Percentiles rank a stretch among this genome's conserved stretches.
These are phyloP conservation scores for Rhododendron vialii DNA, from an alignment of 148 eudicot species.

Conservation along the genomic window DNA sequence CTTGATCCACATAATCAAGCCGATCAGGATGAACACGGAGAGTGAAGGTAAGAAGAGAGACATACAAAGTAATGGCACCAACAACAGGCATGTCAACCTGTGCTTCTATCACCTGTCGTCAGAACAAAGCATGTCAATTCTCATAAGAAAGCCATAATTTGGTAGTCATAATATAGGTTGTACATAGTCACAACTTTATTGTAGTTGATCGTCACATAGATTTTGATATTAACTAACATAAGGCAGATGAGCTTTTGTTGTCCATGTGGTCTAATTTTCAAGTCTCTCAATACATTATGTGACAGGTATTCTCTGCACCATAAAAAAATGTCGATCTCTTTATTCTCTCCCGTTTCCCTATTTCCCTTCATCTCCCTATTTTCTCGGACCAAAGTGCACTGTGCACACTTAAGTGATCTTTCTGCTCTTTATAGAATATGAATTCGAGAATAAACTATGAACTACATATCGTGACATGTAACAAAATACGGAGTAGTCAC, in stretches of 20 bases:
- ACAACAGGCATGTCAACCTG: slow-evolving; percentile 91
- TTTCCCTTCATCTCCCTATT: not conserved
- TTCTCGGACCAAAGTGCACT: not conserved
- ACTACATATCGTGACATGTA: not conserved
- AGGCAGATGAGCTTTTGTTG: not conserved
- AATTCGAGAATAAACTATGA: not conserved
- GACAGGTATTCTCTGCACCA: not conserved
- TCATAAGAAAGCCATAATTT: not conserved
- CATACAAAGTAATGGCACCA: slow-evolving; percentile 84
- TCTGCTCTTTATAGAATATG: not conserved
- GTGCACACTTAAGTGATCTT: not conserved
- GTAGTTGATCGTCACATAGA: not conserved
- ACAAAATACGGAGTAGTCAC: not conserved
- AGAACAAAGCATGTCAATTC: not conserved
- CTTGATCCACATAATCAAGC: slow-evolving; percentile 96
- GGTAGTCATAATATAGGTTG: not conserved
- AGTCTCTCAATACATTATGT: not conserved
- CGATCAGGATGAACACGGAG: slow-evolving; percentile 99
- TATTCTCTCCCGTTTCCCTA: not conserved
- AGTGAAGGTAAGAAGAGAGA: slow-evolving; percentile 89
- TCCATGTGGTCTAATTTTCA: not conserved
- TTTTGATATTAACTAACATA: not conserved
- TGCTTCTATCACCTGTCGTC: slow-evolving; percentile 86
- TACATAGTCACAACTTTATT: not conserved
- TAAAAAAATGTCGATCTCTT: not conserved